Evolutionary conservation across 164 flowering plant species (phyloP), one percentile per base, ranked within the genome.

Genomic region (Tinospora cordifolia): DNA sequence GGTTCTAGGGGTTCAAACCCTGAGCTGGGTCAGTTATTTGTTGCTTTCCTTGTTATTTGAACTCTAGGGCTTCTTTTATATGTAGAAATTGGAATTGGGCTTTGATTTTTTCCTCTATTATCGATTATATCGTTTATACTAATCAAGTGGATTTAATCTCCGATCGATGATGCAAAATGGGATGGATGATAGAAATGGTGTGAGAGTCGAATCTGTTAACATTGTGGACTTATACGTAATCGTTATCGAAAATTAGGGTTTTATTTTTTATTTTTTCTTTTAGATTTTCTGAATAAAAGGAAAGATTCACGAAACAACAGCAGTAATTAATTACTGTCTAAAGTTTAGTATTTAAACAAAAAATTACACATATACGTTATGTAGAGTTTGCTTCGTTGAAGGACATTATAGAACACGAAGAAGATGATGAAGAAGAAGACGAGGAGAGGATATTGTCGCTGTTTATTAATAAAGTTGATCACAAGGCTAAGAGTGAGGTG

Each of bases 151-250:
- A 30, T 2, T 30, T 4, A n/a, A 46, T 58, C 21, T 44, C 24
- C 11, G 39, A 63, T 46, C 11, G 62, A 58, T 62, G 47, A 21
- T 66, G 78, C 76, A 82, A 83, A 74, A 71, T 63, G 82, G 76
- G 44, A 76, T 63, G 40, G 79, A 74, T 1, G 74, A 70, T 51
- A 82, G 27, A 36, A 80, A 77, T 79, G 79, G 65, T 8, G 80
- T 83, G 77, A 70, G 68, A 25, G 79, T 70, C 15, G 80, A 80
- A 70, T 79, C 81, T 19, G 25, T 75, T 17, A 78, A 76, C 41
- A 82, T 77, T 73, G 68, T 62, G 6, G 80, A 80, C 60, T 36
- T 57, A 27, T 10, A 47, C 54, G n/a, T 21, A 41, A 36, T 64
- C 57, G 38, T 47, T 30, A 40, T 60, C 6, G 8, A 12, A 38